Base-by-base conservation (phyloP, 306 rosid genomes). In the Acacia confusa region DNA sequence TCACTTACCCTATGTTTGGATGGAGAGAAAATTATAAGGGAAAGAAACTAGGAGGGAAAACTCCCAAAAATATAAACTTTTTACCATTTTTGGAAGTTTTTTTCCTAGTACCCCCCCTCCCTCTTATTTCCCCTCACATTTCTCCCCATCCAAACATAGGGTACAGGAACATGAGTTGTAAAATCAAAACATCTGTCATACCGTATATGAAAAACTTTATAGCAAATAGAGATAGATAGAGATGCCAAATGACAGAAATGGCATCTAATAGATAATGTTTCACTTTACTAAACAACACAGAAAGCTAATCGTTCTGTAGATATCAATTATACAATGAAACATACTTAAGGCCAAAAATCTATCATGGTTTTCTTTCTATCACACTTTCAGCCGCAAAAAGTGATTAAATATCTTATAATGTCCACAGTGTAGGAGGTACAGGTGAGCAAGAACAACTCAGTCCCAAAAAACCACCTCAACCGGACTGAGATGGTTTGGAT, bases 181-280 rank as follows among this genome's bases (percentile, higher is more conserved):
- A 12, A 60, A 60, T 24, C 8, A 24, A 24, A 22, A 60, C 32
- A 60, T 60, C 25, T 57, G 64, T 57, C 28, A 22, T n/a, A 28
- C 15, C 64, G 1, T 22, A 25, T 27, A 61, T 25, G 16, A 28
- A 9, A 24, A 27, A 27, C 17, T 11, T 60, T 1, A 60, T 25
- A 60, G 13, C 67, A 28, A 40, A 9, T 55, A 43, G 9, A 48
- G 60, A 53, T 48, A 47, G 68, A 47, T 10, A 43, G 22, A 53
- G 45, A 53, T 17, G 63, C 70, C 65, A 83, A 77, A 65, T 32
- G 13, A n/a, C 44, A 65, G 70, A 76, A 75, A 75, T 32, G 17
- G 25, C 38, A 36, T 32, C n/a, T n/a, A 53, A 34, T 67, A 25
- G 74, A 40, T 50, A 70, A 70, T 47, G 22, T 25, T 41, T 40